Evolutionary conservation across 2,329 filamentous ascomycete species (phyloP).

Genomic region (Xylariomycetidae sp.): DNA sequence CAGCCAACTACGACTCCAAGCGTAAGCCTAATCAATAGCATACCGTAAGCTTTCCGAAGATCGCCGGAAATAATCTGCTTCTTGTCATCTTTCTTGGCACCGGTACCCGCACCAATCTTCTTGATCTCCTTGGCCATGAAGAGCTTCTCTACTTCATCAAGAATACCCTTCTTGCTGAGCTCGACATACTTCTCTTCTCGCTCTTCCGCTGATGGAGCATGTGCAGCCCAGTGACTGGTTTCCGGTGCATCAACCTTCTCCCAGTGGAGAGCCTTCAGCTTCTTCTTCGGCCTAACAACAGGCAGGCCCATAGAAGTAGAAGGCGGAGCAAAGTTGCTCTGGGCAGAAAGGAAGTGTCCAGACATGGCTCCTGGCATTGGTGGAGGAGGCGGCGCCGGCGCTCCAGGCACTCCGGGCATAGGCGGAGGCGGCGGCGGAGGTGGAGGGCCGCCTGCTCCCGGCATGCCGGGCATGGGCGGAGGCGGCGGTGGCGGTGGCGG

Average conservation of each 20-base stretch:
- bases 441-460: conserved; percentile 31
- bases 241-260: conserved; percentile 94
- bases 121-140: conserved; percentile 98
- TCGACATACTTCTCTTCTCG: conserved; percentile 96
- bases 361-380: conserved; percentile 64
- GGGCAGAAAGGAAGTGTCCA: conserved; percentile 69
- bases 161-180: conserved; percentile 85
- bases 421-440: conserved; percentile 49
- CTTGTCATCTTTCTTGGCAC: conserved; percentile 89
- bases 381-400: conserved; percentile 43
- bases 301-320: conserved; percentile 63
- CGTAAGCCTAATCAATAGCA: conserved; percentile 22
- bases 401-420: conserved; percentile 46
- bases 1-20: conserved; percentile 17
- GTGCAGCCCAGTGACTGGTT: conserved; percentile 86
- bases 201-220: conserved; percentile 77
- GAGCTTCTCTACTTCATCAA: conserved; percentile 95
- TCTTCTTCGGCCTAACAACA: conserved; percentile 91
- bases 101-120: conserved; percentile 62
- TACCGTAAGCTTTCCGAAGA: conserved; percentile 78
- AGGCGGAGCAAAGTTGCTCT: conserved; percentile 46
- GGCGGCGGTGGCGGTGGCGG: conserved; percentile 45
- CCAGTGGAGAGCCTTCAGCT: conserved; percentile 98
- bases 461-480: conserved; percentile 28
- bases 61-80: conserved; percentile 94